A percentile compares a stretch with the other conserved stretches of the same genome.
Evolutionary conservation across 306 rosid genomes (phyloP).

Genomic region (Dalbergia cochinchinensis): DNA sequence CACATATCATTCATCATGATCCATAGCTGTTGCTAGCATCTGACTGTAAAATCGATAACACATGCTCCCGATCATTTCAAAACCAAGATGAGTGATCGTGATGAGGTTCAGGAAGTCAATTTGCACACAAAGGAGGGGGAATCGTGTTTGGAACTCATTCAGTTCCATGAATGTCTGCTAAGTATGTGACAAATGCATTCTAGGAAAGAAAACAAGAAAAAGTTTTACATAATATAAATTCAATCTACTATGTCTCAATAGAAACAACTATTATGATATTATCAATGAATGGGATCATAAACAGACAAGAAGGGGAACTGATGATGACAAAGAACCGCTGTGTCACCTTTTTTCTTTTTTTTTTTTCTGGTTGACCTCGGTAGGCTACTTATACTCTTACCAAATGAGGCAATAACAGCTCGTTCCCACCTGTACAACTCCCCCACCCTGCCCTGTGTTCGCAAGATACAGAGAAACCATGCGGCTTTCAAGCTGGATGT

Average conservation of each 20-base stretch:
- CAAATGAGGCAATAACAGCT: conserved; percentile 17
- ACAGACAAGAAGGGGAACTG: conserved; percentile 32
- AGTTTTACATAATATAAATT: conserved; percentile 26
- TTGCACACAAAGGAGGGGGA: not conserved
- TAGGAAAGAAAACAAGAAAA: conserved; percentile 36
- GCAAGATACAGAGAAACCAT: conserved; percentile 40
- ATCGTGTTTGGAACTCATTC: not conserved
- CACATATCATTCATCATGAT: conserved; percentile 1
- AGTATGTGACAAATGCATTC: conserved; percentile 22
- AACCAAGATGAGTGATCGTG: not conserved
- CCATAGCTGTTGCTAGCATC: not conserved
- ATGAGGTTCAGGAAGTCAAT: not conserved
- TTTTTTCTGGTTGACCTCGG: conserved; percentile 29
- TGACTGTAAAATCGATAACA: too few species aligned
- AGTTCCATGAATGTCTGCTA: not conserved
- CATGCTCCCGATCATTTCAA: not conserved
- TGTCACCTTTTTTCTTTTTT: not conserved
- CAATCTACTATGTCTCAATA: conserved; percentile 1
- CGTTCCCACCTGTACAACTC: conserved; percentile 12
- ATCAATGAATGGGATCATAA: conserved; percentile 47
- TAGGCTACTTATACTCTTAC: conserved; percentile 44
- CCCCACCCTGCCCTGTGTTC: conserved; percentile 5
- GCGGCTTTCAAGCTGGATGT: conserved; percentile 62
- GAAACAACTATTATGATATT: conserved; percentile 41
- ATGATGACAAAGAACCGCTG: conserved; percentile 27